Base-by-base conservation (phyloP, 2,329 filamentous ascomycete genomes). In the Gnomoniopsis smithogilvyi region DNA sequence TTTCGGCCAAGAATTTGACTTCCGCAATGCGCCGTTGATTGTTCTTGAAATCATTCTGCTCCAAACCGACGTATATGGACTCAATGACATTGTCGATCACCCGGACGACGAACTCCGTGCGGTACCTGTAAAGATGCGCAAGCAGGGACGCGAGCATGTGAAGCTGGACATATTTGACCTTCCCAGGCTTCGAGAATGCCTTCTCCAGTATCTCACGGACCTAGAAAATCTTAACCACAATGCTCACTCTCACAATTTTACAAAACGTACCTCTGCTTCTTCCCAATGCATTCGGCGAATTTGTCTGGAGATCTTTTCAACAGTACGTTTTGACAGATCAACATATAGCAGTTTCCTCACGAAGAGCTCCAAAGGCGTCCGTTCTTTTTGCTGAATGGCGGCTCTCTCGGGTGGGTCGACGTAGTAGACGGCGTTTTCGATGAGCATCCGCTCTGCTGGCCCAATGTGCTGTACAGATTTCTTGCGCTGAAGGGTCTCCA, bases 221-320 rank as follows among this genome's bases (percentile, higher is more conserved):
- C 82, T 80, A 61, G 56, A 50, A 15, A 54, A 58, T 41, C 8
- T 38, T 52, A 21, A 50, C 6, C 41, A 14, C 17, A 3, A 24
- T 7, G 3, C 2, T 19, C 54, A 43, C 15, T 33, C 63, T 46
- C 74, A 63, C 21, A 67, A 12, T 15, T 3, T 7, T 24, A 11
- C 12, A 17, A 2, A 47, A 62, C 71, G 65, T 75, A 88, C 87
- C 70, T 98, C 93, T 52, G 84, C 79, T 72, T 99, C 95, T 74
- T 99, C 95, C 95, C 95, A 99, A 69, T 99, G 95, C 59, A 99
- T 85, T 70, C 96, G 92, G 59, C 95, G 89, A 64, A 99, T 90
- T 66, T 96, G 92, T 75, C 96, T 96, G 63, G 97, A 80, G 53
- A 97, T 89, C 75, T 94, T 96, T 67, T 93, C 92, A 65, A 97